phyloP scores from a whole-genome alignment of 345 rosid species.

The Citrus australasica region DNA sequence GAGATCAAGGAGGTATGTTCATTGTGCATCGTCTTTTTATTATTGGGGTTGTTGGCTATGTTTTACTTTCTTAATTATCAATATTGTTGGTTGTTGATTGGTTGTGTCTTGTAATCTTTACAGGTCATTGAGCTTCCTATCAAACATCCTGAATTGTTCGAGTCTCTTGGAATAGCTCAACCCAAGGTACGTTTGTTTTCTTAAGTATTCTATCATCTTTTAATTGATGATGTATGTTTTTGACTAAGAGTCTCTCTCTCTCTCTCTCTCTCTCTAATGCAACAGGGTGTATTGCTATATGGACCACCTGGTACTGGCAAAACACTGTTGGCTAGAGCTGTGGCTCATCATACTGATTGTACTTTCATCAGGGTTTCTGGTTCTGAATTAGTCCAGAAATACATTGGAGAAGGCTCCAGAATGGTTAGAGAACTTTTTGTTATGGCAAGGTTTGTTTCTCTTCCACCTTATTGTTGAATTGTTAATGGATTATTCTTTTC shows the following conservation, averaged over 20 bases:
- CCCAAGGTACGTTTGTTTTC: slow-evolving; percentile 63
- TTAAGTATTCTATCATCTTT: background rate
- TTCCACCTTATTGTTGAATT: background rate
- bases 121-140: slow-evolving; percentile 99
- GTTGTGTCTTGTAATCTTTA: slow-evolving; percentile 8
- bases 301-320: slow-evolving; percentile 99
- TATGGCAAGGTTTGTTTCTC: slow-evolving; percentile 82
- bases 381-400: slow-evolving; percentile 93
- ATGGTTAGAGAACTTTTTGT: slow-evolving; percentile 99
- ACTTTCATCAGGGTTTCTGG: slow-evolving; percentile 99
- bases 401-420: slow-evolving; percentile 98
- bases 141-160: slow-evolving; percentile 96
- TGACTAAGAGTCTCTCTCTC: background rate
- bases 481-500: background rate
- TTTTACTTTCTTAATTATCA: background rate
- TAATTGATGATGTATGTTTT: background rate
- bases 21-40: background rate
- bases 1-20: slow-evolving; percentile 85
- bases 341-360: slow-evolving; percentile 99
- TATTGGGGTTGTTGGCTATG: background rate
- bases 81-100: slow-evolving; percentile 1
- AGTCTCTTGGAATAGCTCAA: slow-evolving; percentile 96
- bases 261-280: slow-evolving; percentile 10
- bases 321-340: slow-evolving; percentile 95
- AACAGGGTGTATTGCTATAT: slow-evolving; percentile 89